A percentile compares a stretch with the other conserved stretches of the same genome.
Evolutionary conservation across 2,329 filamentous ascomycete species (phyloP).

Genomic region (Orbilia blumenaviensis): DNA sequence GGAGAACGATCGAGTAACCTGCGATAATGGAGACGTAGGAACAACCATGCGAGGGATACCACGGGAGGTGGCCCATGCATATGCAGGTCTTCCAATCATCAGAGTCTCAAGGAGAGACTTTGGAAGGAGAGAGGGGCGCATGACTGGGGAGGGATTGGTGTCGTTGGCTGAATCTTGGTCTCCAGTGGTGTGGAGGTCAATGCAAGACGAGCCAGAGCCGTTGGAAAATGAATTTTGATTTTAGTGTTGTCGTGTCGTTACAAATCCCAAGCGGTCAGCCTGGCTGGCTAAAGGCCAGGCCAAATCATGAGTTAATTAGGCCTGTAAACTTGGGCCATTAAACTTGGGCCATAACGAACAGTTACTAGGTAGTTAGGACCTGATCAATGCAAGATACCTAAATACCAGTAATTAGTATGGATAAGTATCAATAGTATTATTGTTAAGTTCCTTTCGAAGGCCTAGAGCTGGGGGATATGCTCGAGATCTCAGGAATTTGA

Average conservation of each 20-base stretch:
- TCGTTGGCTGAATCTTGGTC: slow-evolving; percentile 19
- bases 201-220: not conserved
- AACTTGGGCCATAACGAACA: too few relatives aligned
- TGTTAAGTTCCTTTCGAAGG: too few relatives aligned
- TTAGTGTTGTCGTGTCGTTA: slow-evolving; percentile 43
- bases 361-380: too few relatives aligned
- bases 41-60: slow-evolving; percentile 33
- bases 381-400: too few relatives aligned
- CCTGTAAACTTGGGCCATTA: too few relatives aligned
- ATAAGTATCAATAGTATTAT: too few relatives aligned
- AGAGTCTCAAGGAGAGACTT: slow-evolving; percentile 45
- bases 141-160: slow-evolving; percentile 18
- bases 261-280: not conserved
- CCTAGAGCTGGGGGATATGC: too few relatives aligned
- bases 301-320: too few relatives aligned
- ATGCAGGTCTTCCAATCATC: slow-evolving; percentile 37
- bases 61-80: slow-evolving; percentile 33
- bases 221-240: slow-evolving; percentile 20
- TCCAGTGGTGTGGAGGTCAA: not conserved
- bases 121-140: slow-evolving; percentile 46
- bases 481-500: too few relatives aligned
- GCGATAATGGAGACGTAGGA: slow-evolving; percentile 27
- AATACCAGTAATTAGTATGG: too few relatives aligned
- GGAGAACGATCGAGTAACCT: slow-evolving; percentile 27
- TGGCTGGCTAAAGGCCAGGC: not conserved